Base-by-base conservation (phyloP, 306 rosid species). In the Castanea crenata region DNA sequence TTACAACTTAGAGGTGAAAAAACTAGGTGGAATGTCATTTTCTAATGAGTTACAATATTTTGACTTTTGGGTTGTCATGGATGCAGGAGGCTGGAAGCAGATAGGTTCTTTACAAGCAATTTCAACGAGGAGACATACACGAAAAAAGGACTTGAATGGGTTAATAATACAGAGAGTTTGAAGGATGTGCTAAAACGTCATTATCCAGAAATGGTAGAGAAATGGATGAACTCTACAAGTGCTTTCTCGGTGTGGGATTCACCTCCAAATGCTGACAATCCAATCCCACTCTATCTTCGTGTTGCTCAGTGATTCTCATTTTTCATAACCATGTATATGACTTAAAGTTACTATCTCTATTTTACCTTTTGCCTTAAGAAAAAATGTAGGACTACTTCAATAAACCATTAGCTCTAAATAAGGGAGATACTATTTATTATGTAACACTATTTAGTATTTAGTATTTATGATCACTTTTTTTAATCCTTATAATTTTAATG, bases 241-340 rank as follows among this genome's bases (percentile, higher is more conserved):
- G 90, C 92, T 0, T 90, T 90, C 69, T 88, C 94, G 1, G 94
- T 90, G 31, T 90, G 94, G 94, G 90, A 90, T 51, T 77, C 87
- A 8, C n/a, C 80, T 0, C 87, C 89, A 3, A 76, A 76, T 27
- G 0, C 78, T n/a, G 70, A 15, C 27, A 85, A 85, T 41, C 89
- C 58, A 23, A 35, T 86, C 73, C 92, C 92, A 7, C 18, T 88
- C 2, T 88, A 86, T 59, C 19, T 88, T 34, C 92, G 90, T 18
- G 4, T 77, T 68, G 87, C 89, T 3, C 35, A 18, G 31, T 87
- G 54, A 49, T 77, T 55, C 3, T 54, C 8, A 23, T 5, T 21
- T 8, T 2, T n/a, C 13, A n/a, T 13, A 56, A 56, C 16, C 15
- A 10, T 12, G 0, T 0, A 49, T 49, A 49, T 10, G 16, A 16